Evolutionary conservation across 2,329 filamentous ascomycete species (phyloP), one percentile per base, ranked within the genome.

Genomic region (Tothia fuscella): DNA sequence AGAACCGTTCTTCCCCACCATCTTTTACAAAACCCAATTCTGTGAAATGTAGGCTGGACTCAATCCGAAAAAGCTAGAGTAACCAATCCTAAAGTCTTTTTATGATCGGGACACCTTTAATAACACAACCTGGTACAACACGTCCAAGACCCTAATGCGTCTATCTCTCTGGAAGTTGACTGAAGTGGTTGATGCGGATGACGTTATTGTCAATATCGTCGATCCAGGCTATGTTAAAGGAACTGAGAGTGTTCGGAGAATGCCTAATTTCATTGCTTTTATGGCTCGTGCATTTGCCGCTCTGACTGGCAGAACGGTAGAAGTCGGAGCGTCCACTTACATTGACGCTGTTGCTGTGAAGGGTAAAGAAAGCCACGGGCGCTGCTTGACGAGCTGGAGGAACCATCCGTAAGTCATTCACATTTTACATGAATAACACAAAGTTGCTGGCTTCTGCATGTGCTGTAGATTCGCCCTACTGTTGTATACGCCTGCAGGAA

Each of bases 311-410:
- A 54, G 63, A 16, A 56, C 48, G 3, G 25, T 58, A 10, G 51
- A 56, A 5, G 58, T 61, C 4, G 71, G 65, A 4, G 68, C 67
- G 1, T 64, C 60, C 34, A 65, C 61, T 0, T 71, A 67, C 48
- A 43, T 72, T 1, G 65, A 74, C 49, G 69, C 69, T 0, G 55
- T 53, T 0, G 55, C 66, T 1, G 54, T 57, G 0, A 62, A 72
- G 41, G 70, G 69, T 0, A 60, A 58, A 32, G 67, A 72, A 49
- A 66, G 65, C 0, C 71, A 75, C 49, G 70, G 69, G 0, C 67
- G 63, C 33, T 72, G 67, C 45, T 30, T 72, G 1, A 68, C 66
- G 59, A 63, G 64, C 36, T 71, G 66, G 60, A 52, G 64, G 6
- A 62, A 71, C 14, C 47, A 49, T 3, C 62, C 66, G 63, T 71